Evolutionary conservation across 129 eudicot genomes (phyloP), one percentile per base, ranked within the genome.

Genomic region (Helianthus annuus): DNA sequence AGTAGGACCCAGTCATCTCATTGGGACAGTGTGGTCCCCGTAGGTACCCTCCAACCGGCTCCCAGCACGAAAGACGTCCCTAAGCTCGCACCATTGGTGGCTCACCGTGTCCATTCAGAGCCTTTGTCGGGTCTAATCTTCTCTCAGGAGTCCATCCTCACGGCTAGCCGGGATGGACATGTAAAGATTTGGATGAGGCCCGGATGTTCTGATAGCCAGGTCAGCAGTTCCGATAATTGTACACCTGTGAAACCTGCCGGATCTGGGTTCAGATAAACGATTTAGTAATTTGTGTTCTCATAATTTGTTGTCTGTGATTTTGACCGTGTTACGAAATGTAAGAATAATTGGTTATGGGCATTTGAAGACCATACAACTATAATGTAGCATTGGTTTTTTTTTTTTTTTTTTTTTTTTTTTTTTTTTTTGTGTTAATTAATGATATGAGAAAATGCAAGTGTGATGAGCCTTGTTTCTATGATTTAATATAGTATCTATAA

Each of bases 101-200:
- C 86, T 70, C 96, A 91, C 68, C 97, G 92, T 19, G 90, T 88
- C 9, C 96, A 91, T 81, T 71, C 92, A 0, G 96, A 91, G 54
- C 96, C 97, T 19, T 89, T 91, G 11, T 88, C 97, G 2, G 96
- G 92, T 59, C 64, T 91, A 57, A 76, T 86, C 14, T 91, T 91
- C 78, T 78, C 96, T 60, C 87, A 59, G 3, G 92, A 91, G 44
- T 84, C 92, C 13, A 59, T 85, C 64, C 82, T 91, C 39, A 88
- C 96, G 1, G 84, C 85, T 1, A 83, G 88, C 74, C 83, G 97
- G 13, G 97, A 91, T 68, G 97, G 97, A 7, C 92, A 88, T 38
- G 83, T 91, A 5, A 91, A 91, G 82, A 79, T 91, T n/a, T 91
- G 97, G 97, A 81, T 39, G 76, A 80, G 97, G 64, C 97, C 97